phyloP scores from a whole-genome alignment of 345 rosid genomes.

The Moricandia arvensis region DNA sequence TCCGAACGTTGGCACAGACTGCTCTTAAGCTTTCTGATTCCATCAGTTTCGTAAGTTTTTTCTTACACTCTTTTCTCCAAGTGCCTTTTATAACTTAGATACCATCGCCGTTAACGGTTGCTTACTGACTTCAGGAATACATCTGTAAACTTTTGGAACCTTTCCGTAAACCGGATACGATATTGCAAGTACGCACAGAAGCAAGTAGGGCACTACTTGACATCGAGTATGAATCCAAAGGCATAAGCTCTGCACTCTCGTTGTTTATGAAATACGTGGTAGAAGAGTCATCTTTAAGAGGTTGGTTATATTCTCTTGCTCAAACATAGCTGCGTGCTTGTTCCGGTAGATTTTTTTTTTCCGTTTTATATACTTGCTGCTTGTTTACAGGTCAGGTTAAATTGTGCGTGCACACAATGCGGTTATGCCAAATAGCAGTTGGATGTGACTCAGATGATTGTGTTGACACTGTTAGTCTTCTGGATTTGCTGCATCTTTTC shows the following conservation, averaged over 20 bases:
- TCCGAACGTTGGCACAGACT: slow-evolving; percentile 76
- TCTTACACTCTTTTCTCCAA: background rate
- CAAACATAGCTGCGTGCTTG: slow-evolving; percentile 3
- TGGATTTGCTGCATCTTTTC: slow-evolving; percentile 67
- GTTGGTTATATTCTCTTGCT: slow-evolving; percentile 42
- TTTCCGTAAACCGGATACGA: slow-evolving; percentile 52
- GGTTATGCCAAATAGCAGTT: slow-evolving; percentile 70
- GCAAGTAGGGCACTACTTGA: slow-evolving; percentile 90
- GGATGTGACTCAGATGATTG: slow-evolving; percentile 47
- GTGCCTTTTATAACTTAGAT: slow-evolving; percentile 3
- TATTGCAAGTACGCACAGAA: slow-evolving; percentile 80
- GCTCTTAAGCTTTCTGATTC: slow-evolving; percentile 80
- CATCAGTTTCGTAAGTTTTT: slow-evolving; percentile 66
- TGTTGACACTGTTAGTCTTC: slow-evolving; percentile 48
- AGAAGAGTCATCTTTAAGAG: slow-evolving; percentile 86
- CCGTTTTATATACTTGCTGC: slow-evolving; percentile 14
- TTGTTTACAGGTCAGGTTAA: slow-evolving; percentile 84
- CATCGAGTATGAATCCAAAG: slow-evolving; percentile 80
- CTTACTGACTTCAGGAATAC: slow-evolving; percentile 61
- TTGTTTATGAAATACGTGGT: slow-evolving; percentile 66
- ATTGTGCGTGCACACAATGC: slow-evolving; percentile 70
- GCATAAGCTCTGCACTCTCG: slow-evolving; percentile 70
- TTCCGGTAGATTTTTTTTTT: background rate
- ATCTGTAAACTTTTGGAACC: slow-evolving; percentile 73
- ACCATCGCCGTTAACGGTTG: slow-evolving; percentile 7